Conservation (phyloP, 2,329 filamentous ascomycete genomes). For the Beauveria varroae region DNA sequence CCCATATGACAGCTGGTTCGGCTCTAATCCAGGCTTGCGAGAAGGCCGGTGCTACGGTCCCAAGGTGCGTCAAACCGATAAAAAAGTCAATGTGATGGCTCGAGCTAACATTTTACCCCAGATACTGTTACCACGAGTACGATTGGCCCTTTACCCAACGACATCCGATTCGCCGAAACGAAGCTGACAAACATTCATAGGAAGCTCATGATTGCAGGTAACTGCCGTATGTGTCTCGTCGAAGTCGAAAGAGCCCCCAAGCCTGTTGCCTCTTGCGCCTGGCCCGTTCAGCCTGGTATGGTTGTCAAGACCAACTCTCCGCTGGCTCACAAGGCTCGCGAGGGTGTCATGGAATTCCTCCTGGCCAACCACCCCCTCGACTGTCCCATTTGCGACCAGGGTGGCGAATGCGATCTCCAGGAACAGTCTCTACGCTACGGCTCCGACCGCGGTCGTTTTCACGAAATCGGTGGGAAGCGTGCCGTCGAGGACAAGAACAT, state of each 20-base stretch:
- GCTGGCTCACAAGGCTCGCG: slow-evolving; percentile 91
- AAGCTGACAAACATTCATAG: slow-evolving; percentile 43
- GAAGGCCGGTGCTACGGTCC: slow-evolving; percentile 86
- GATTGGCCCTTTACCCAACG: slow-evolving; percentile 26
- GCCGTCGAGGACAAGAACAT: slow-evolving; percentile 99
- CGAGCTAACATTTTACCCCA: slow-evolving; percentile 28
- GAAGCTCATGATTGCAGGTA: slow-evolving; percentile 98
- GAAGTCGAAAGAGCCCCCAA: slow-evolving; percentile 96
- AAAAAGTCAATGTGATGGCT: slow-evolving; percentile 4
- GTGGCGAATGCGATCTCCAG: slow-evolving; percentile 97
- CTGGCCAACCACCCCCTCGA: slow-evolving; percentile 94
- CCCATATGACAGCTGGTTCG: slow-evolving; percentile 65
- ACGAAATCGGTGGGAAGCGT: slow-evolving; percentile 92
- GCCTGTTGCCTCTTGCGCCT: slow-evolving; percentile 95
- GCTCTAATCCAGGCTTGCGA: slow-evolving; percentile 98
- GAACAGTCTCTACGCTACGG: slow-evolving; percentile 99
- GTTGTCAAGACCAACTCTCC: slow-evolving; percentile 98
- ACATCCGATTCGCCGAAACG: slow-evolving; percentile 18
- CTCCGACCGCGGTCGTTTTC: slow-evolving; percentile 90
- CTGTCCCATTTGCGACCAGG: slow-evolving; percentile 97
- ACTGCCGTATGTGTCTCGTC: slow-evolving; percentile 99
- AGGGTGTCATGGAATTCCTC: slow-evolving; percentile 98
- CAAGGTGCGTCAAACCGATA: slow-evolving; percentile 51
- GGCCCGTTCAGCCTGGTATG: slow-evolving; percentile 98
- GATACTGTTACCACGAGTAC: slow-evolving; percentile 99